phyloP scores from a whole-genome alignment of 176 grass and related monocot species.

The Juncus effusus region DNA sequence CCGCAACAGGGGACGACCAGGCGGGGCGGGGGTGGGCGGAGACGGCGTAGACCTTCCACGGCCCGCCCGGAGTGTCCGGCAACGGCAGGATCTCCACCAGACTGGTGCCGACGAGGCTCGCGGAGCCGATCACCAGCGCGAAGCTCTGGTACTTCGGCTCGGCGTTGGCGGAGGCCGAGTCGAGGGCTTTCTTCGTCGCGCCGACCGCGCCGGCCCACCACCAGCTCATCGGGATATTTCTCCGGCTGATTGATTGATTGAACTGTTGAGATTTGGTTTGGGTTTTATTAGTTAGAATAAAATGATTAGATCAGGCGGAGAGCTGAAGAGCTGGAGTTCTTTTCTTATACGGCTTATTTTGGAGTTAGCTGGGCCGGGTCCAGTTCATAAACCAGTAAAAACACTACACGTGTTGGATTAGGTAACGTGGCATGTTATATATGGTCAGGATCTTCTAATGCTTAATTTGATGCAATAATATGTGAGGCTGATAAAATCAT shows the following conservation, averaged over 20 bases:
- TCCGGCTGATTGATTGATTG: not conserved
- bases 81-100: conserved; percentile 83
- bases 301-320: no score
- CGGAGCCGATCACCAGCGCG: conserved; percentile 61
- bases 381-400: no score
- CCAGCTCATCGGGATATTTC: conserved; percentile 57
- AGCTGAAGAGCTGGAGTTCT: no score
- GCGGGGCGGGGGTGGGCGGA: conserved; percentile 50
- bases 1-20: conserved; percentile 38
- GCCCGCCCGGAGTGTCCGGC: conserved; percentile 59
- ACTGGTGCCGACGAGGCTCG: conserved; percentile 60
- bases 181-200: conserved; percentile 61
- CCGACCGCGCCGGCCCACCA: conserved; percentile 86
- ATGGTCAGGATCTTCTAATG: no score
- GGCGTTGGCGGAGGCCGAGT: conserved; percentile 30
- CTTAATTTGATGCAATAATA: no score
- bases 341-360: no score
- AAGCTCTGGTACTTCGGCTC: conserved; percentile 50
- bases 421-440: no score
- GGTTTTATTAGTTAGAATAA: no score
- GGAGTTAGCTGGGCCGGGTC: no score
- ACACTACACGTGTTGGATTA: no score
- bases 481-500: no score
- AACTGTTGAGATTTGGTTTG: no score
- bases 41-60: conserved; percentile 84